phyloP scores from a whole-genome alignment of 768 basidiomycete species.

The Tricholoma hemisulphureum region DNA sequence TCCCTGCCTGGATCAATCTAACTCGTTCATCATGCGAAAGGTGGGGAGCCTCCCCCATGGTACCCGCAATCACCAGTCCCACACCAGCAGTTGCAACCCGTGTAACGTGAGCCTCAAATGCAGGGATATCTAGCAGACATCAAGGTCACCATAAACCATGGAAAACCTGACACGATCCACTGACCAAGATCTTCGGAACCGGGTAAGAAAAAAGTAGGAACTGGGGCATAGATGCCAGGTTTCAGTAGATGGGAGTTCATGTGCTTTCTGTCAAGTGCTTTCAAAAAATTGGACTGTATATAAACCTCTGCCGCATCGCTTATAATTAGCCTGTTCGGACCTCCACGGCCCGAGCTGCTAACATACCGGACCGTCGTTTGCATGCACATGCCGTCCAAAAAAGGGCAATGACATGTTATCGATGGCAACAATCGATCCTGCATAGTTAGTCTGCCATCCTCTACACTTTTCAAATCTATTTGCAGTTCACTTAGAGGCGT shows the following conservation, averaged over 20 bases:
- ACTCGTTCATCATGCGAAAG: slow-evolving; percentile 65
- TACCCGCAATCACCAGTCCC: slow-evolving; percentile 70
- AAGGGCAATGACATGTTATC: too few relatives aligned
- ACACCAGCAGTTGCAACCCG: slow-evolving; percentile 66
- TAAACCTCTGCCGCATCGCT: slow-evolving; percentile 16
- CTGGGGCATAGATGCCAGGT: slow-evolving; percentile 80
- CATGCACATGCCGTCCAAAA: too few relatives aligned
- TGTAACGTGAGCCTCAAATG: slow-evolving; percentile 68
- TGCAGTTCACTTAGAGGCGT: too few relatives aligned
- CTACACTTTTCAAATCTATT: too few relatives aligned
- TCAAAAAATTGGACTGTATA: slow-evolving; percentile 19
- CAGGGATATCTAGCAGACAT: slow-evolving; percentile 70
- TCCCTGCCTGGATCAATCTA: slow-evolving; percentile 60
- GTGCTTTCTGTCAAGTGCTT: slow-evolving; percentile 26
- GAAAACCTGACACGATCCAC: slow-evolving; percentile 26
- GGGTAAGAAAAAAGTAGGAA: slow-evolving; percentile 80
- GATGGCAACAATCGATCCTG: too few relatives aligned
- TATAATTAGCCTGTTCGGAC: slow-evolving; percentile 17
- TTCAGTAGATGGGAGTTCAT: slow-evolving; percentile 54
- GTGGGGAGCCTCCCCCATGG: slow-evolving; percentile 86
- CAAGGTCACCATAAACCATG: too few relatives aligned
- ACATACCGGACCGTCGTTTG: slow-evolving; percentile 25
- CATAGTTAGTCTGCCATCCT: too few relatives aligned
- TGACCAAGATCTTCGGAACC: slow-evolving; percentile 80
- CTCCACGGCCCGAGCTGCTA: slow-evolving; percentile 25